These are phyloP conservation scores for Botrytis elliptica DNA, from an alignment of 2,329 filamentous ascomycete genomes.

Conservation along the genomic window DNA sequence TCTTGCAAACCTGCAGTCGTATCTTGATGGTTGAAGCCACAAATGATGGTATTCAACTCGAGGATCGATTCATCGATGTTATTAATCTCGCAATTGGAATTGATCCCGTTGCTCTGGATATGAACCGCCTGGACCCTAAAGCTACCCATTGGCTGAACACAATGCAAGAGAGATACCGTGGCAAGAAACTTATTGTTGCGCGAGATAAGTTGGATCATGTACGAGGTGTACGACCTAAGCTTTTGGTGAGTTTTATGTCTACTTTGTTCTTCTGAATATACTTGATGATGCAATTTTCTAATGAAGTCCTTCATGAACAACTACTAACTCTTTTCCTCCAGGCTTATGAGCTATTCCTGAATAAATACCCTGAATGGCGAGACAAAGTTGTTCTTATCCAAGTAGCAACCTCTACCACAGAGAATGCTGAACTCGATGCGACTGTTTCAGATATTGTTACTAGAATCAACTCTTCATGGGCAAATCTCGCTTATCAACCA, in stretches of 20 bases:
- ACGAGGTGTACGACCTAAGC: slow-evolving; percentile 88
- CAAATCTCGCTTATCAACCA: slow-evolving; percentile 87
- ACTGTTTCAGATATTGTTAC: slow-evolving; percentile 93
- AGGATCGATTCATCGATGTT: slow-evolving; percentile 91
- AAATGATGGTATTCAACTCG: slow-evolving; percentile 81
- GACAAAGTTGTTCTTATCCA: slow-evolving; percentile 90
- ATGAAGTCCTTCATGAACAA: not conserved
- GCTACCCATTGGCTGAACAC: slow-evolving; percentile 77
- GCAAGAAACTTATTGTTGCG: slow-evolving; percentile 87
- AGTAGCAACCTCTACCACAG: slow-evolving; percentile 85
- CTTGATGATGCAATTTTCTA: not conserved
- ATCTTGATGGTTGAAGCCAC: slow-evolving; percentile 88
- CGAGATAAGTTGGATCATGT: slow-evolving; percentile 93
- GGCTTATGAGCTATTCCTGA: slow-evolving; percentile 86
- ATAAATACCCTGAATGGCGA: slow-evolving; percentile 87
- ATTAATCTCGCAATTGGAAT: slow-evolving; percentile 85
- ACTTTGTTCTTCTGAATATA: not conserved
- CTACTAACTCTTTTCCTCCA: not conserved
- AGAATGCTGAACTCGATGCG: slow-evolving; percentile 82
- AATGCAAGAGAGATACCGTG: slow-evolving; percentile 79
- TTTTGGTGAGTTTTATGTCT: slow-evolving; percentile 49
- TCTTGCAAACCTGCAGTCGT: slow-evolving; percentile 91
- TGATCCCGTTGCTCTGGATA: slow-evolving; percentile 72
- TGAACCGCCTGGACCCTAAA: slow-evolving; percentile 68
- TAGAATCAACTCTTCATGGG: slow-evolving; percentile 87